Conservation (phyloP, 352 stramenopile species). For the Pythium dissotocum region DNA sequence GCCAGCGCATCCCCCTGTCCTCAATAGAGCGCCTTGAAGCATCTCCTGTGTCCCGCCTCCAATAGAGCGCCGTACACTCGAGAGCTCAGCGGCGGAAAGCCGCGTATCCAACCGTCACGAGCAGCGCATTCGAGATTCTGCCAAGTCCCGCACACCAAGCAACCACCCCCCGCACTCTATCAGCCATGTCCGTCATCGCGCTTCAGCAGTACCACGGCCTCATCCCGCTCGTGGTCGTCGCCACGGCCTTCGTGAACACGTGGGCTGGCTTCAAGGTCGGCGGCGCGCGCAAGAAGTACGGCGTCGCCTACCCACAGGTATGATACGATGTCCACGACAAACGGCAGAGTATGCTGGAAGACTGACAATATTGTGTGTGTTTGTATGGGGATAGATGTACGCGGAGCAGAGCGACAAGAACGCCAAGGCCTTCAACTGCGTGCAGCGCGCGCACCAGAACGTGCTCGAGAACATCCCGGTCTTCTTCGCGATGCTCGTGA, state of each 20-base stretch:
- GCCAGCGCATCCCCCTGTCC: not conserved
- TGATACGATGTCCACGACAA: too few relatives aligned
- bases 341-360: too few relatives aligned
- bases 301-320: constrained; percentile 49
- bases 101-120: not conserved
- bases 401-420: constrained; percentile 89
- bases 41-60: not conserved
- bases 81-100: constrained; percentile 1
- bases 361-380: too few relatives aligned
- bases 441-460: constrained; percentile 93
- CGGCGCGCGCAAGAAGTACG: constrained; percentile 64
- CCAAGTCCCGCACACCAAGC: not conserved
- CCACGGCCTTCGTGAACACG: constrained; percentile 48
- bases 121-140: not conserved
- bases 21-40: not conserved
- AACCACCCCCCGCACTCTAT: too few relatives aligned
- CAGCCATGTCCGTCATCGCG: constrained; percentile 44
- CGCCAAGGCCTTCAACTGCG: constrained; percentile 89
- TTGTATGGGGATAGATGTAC: constrained; percentile 62
- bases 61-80: not conserved
- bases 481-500: constrained; percentile 60
- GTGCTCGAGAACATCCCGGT: constrained; percentile 87
- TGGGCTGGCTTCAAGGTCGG: constrained; percentile 67
- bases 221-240: constrained; percentile 58
- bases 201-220: constrained; percentile 66